Conservation (phyloP, 768 basidiomycete species). For the Porpolomopsis calyptriformis region DNA sequence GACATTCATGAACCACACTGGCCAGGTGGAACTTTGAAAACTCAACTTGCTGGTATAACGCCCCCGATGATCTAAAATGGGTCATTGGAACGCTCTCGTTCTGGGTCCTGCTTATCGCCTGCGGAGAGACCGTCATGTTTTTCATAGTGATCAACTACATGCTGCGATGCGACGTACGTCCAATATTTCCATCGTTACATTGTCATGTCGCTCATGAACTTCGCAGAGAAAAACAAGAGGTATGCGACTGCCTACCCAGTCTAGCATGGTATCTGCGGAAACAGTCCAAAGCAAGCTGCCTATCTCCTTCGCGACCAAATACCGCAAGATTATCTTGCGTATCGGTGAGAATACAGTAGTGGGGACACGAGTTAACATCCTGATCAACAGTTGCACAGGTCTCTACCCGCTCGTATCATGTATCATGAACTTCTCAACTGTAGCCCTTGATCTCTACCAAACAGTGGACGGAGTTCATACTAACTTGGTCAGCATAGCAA, state of each 20-base stretch:
- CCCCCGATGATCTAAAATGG: conserved; percentile 14
- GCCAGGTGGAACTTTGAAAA: conserved; percentile 13
- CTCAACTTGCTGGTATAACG: conserved; percentile 17
- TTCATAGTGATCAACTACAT: conserved; percentile 14
- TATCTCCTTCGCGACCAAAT: background rate
- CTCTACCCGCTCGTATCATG: conserved; percentile 19
- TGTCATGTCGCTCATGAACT: background rate
- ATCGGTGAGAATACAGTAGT: conserved; percentile 9
- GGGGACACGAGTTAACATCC: too few relatives aligned
- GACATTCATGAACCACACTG: too few relatives aligned
- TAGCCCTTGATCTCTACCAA: conserved; percentile 14
- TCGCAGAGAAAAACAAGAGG: background rate
- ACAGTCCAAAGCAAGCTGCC: background rate
- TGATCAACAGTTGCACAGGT: conserved; percentile 1
- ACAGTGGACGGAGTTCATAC: conserved; percentile 11
- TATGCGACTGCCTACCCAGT: background rate
- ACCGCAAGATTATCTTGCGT: conserved; percentile 9
- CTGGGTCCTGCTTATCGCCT: conserved; percentile 16
- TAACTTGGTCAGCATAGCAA: conserved; percentile 7
- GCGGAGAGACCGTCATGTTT: conserved; percentile 13
- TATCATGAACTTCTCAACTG: conserved; percentile 14
- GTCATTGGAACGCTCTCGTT: conserved; percentile 18
- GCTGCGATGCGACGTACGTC: conserved; percentile 12
- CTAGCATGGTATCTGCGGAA: background rate
- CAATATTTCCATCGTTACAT: background rate